These are phyloP conservation scores for Metschnikowia peoriensis DNA, from an alignment of 805 yeast species.

Conservation along the genomic window DNA sequence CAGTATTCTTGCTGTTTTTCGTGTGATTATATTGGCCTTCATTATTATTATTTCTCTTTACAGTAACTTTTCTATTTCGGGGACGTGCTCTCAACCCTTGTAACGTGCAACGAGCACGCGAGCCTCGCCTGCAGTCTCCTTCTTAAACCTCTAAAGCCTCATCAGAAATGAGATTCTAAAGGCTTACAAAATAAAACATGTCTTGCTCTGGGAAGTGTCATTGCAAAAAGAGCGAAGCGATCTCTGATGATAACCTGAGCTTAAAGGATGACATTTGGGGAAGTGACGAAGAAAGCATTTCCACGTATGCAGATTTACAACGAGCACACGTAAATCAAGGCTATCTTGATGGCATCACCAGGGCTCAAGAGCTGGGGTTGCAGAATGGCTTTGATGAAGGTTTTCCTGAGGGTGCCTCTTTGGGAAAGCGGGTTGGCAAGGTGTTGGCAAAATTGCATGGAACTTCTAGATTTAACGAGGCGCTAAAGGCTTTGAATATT, in stretches of 20 bases:
- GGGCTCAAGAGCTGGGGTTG: slow-evolving; percentile 62
- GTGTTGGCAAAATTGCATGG: slow-evolving; percentile 51
- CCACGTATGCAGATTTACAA: slow-evolving; percentile 33
- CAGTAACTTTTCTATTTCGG: no score
- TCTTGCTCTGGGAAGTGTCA: slow-evolving; percentile 17
- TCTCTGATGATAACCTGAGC: neutral
- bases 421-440: slow-evolving; percentile 67
- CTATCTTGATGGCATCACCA: slow-evolving; percentile 74
- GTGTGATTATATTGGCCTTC: neutral
- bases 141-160: neutral
- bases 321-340: slow-evolving; percentile 77
- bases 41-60: no score
- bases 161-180: neutral
- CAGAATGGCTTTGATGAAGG: slow-evolving; percentile 84
- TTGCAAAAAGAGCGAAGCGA: neutral
- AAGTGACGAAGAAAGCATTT: slow-evolving; percentile 21
- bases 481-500: slow-evolving; percentile 55
- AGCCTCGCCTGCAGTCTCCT: neutral
- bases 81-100: neutral
- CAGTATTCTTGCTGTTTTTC: no score
- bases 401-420: slow-evolving; percentile 67
- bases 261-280: slow-evolving; percentile 37
- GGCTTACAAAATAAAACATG: slow-evolving; percentile 1
- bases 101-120: neutral
- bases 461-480: slow-evolving; percentile 26